Percentiles rank a stretch among this genome's conserved stretches.
Evolutionary conservation across 768 basidiomycete genomes (phyloP).

Genomic region (Hypsizygus marmoreus): DNA sequence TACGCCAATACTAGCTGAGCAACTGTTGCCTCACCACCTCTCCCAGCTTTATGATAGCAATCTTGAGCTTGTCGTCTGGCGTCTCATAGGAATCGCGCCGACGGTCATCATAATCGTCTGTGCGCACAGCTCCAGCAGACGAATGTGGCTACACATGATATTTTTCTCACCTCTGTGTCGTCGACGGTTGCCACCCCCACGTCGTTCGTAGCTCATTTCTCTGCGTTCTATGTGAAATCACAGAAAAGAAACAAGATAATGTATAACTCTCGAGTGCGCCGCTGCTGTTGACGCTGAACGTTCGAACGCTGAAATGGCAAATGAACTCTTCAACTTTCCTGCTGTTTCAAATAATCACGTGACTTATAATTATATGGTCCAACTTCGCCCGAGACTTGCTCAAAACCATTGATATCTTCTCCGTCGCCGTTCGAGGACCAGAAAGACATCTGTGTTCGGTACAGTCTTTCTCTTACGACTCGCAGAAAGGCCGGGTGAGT

Average conservation of each 20-base stretch:
- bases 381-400: neutral
- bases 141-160: conserved; percentile 15
- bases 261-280: conserved; percentile 18
- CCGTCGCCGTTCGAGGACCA: neutral
- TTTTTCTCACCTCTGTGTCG: conserved; percentile 56
- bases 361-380: neutral
- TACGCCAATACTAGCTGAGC: neutral
- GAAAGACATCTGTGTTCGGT: no score
- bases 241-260: conserved; percentile 21
- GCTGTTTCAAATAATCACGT: conserved; percentile 1
- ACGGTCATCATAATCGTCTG: conserved; percentile 73
- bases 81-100: conserved; percentile 66
- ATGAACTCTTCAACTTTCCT: no score
- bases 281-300: conserved; percentile 8
- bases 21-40: conserved; percentile 66
- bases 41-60: conserved; percentile 69
- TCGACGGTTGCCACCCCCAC: conserved; percentile 49
- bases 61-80: conserved; percentile 72
- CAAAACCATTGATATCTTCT: neutral
- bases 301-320: conserved; percentile 1
- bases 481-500: conserved; percentile 16
- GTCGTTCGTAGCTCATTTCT: conserved; percentile 62
- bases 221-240: no score
- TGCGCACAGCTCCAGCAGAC: conserved; percentile 19
- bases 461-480: neutral